Percentiles rank a stretch among this genome's conserved stretches.
Conservation (phyloP, 805 yeast species). For the Maudiozyma bulderi region DNA sequence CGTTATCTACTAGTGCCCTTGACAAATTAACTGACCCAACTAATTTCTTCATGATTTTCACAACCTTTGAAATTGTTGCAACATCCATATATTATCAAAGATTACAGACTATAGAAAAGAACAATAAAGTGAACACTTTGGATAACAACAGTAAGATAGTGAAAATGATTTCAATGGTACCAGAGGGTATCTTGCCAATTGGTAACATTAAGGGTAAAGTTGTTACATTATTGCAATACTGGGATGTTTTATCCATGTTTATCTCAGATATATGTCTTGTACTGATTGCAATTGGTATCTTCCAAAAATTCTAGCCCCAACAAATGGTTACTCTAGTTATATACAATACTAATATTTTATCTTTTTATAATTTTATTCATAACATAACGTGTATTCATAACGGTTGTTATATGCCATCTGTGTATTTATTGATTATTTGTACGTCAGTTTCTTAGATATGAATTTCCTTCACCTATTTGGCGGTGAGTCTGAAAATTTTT, state of each 20-base stretch:
- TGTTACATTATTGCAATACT: conserved; percentile 20
- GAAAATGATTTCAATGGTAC: conserved; percentile 24
- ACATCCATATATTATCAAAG: conserved; percentile 26
- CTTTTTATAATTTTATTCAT: neutral
- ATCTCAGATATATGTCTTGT: conserved; percentile 28
- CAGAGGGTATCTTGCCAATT: conserved; percentile 29
- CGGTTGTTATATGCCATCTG: no score
- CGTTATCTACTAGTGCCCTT: conserved; percentile 2
- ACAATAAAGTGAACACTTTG: conserved; percentile 19
- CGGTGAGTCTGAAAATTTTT: neutral
- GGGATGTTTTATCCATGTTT: conserved; percentile 28
- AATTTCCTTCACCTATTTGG: no score
- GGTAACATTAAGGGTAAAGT: conserved; percentile 21
- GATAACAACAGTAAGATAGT: conserved; percentile 24
- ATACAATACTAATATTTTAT: neutral
- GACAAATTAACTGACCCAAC: conserved; percentile 15
- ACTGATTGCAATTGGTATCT: conserved; percentile 22
- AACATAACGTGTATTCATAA: neutral
- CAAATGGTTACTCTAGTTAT: neutral
- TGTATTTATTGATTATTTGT: no score
- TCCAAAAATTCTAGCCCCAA: conserved; percentile 10
- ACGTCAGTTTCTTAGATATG: no score
- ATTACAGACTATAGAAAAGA: conserved; percentile 19
- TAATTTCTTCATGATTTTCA: conserved; percentile 27
- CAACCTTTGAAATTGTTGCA: conserved; percentile 27